A percentile compares a stretch with the other conserved stretches of the same genome.
These are phyloP conservation scores for Solanum hybrid DNA, from an alignment of 305 asterid species.

Conservation along the genomic window DNA sequence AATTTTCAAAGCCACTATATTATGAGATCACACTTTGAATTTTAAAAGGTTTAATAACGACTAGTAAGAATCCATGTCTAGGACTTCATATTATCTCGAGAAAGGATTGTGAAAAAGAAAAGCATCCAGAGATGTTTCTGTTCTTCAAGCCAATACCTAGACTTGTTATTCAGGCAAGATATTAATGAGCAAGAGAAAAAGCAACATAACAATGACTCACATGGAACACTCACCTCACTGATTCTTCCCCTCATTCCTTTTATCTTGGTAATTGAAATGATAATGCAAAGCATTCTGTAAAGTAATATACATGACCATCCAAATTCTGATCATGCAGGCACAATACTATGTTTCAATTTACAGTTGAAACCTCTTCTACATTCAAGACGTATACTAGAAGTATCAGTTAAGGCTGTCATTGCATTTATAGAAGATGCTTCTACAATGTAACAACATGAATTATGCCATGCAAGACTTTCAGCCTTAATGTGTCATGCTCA, in stretches of 20 bases:
- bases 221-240: neutral
- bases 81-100: neutral
- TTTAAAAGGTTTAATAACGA: neutral
- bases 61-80: neutral
- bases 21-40: neutral
- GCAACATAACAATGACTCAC: neutral
- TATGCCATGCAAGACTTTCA: neutral
- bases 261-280: neutral
- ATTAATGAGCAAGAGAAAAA: neutral
- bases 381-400: neutral
- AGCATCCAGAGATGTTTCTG: neutral
- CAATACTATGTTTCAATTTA: neutral
- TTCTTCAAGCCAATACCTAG: neutral
- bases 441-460: neutral
- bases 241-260: neutral
- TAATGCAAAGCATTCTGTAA: neutral
- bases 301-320: neutral
- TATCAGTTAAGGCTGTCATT: neutral
- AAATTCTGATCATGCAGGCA: neutral
- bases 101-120: neutral
- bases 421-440: neutral
- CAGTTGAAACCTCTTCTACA: neutral
- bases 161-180: neutral
- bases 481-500: neutral
- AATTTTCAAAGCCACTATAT: neutral